Percentiles rank a stretch among this genome's conserved stretches.
Evolutionary conservation across 23 red algal species (phyloP).

Genomic region (Agarophyton chilense): DNA sequence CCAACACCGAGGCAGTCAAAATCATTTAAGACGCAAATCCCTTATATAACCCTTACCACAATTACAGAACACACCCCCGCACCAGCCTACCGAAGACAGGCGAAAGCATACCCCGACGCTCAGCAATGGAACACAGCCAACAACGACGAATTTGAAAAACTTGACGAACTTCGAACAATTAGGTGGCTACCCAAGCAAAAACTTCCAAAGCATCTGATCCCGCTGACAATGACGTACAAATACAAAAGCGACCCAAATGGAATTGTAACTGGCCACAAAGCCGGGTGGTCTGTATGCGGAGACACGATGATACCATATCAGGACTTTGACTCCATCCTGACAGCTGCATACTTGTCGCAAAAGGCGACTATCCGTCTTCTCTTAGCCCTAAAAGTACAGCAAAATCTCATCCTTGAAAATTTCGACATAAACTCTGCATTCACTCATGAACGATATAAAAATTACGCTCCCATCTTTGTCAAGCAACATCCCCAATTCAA

Average conservation of each 20-base stretch:
- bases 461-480: background rate
- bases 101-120: constrained; percentile 8
- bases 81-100: background rate
- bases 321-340: background rate
- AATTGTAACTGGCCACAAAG: background rate
- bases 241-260: background rate
- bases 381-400: background rate
- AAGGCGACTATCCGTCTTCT: background rate
- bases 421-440: constrained; percentile 17
- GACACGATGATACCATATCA: background rate
- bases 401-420: background rate
- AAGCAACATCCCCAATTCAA: background rate
- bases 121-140: background rate
- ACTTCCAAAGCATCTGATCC: background rate
- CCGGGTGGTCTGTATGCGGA: background rate
- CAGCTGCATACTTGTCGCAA: background rate
- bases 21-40: background rate
- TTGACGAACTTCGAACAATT: constrained; percentile 19
- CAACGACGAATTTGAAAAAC: constrained; percentile 21
- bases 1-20: background rate
- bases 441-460: constrained; percentile 13
- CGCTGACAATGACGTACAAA: constrained; percentile 9
- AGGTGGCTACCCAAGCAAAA: background rate
- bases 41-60: background rate
- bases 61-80: background rate